A percentile compares a stretch with the other conserved stretches of the same genome.
Evolutionary conservation across 768 basidiomycete species (phyloP).

Genomic region (Mycena alexandri): DNA sequence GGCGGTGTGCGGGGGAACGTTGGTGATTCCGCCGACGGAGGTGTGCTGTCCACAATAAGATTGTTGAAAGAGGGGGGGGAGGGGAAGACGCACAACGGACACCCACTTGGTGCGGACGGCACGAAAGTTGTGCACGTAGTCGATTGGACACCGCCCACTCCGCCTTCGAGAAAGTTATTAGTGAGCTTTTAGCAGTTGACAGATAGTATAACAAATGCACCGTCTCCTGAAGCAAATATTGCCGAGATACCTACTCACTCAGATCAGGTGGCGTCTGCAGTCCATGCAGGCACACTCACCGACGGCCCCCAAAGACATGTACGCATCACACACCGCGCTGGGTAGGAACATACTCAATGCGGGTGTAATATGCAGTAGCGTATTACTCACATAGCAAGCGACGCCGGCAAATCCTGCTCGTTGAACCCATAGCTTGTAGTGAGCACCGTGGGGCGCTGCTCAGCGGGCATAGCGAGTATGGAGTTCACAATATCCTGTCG

Average conservation of each 20-base stretch:
- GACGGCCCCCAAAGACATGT: constrained; percentile 34
- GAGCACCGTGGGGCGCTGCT: constrained; percentile 54
- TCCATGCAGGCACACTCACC: constrained; percentile 18
- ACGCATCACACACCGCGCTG: constrained; percentile 41
- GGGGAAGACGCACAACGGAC: constrained; percentile 45
- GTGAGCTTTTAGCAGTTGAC: constrained; percentile 39
- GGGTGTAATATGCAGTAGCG: constrained; percentile 43
- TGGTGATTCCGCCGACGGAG: constrained; percentile 57
- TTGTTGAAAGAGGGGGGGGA: constrained; percentile 56
- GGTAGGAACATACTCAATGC: neutral
- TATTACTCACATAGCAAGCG: constrained; percentile 47
- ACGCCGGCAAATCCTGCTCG: constrained; percentile 49
- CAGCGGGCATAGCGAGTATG: constrained; percentile 54
- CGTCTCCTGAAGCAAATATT: constrained; percentile 55
- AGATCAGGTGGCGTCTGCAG: constrained; percentile 44
- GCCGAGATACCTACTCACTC: constrained; percentile 47
- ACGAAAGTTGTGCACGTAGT: constrained; percentile 53
- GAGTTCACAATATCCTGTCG: constrained; percentile 43
- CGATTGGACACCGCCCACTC: constrained; percentile 4
- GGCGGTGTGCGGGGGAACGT: constrained; percentile 54
- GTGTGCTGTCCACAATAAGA: constrained; percentile 55
- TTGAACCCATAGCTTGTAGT: constrained; percentile 55
- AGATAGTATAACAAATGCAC: constrained; percentile 47
- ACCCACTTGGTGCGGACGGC: constrained; percentile 50
- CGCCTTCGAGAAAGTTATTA: neutral